These are phyloP conservation scores for Urtica urens DNA, from an alignment of 306 rosid genomes.

Conservation along the genomic window DNA sequence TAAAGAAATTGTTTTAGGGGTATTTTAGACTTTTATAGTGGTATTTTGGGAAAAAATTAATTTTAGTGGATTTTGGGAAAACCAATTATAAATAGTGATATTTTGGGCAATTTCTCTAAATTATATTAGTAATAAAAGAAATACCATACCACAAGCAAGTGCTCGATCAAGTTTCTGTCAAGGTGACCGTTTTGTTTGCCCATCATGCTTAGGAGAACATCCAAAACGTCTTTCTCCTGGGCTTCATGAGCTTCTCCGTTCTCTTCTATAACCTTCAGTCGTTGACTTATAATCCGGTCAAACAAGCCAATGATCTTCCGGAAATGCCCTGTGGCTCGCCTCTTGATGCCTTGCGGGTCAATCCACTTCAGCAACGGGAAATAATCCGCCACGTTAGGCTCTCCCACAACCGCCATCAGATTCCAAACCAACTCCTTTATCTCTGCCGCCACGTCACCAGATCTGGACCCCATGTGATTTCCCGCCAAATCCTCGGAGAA, in stretches of 20 bases:
- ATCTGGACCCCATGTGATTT: too few species aligned
- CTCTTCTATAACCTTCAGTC: neutral
- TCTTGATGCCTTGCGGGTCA: conserved; percentile 22
- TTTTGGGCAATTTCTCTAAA: too few species aligned
- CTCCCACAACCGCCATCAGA: conserved; percentile 17
- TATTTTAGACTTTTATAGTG: too few species aligned
- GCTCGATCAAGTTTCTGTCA: conserved; percentile 4
- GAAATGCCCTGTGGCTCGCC: neutral
- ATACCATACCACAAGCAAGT: conserved; percentile 2
- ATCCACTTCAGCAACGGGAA: conserved; percentile 19
- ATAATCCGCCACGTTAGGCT: conserved; percentile 25
- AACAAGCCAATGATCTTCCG: neutral
- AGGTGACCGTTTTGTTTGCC: neutral
- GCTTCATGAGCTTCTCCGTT: too few species aligned
- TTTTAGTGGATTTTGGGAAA: too few species aligned
- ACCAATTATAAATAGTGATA: too few species aligned
- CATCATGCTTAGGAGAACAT: conserved; percentile 5
- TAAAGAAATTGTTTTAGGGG: too few species aligned
- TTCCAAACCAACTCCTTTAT: conserved; percentile 14
- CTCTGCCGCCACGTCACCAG: conserved; percentile 1
- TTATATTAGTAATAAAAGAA: neutral
- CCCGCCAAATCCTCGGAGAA: conserved; percentile 20
- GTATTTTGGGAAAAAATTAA: too few species aligned
- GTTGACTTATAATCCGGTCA: neutral
- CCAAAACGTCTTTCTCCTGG: neutral